Base-by-base conservation (phyloP, 208 protist species). In the Porcisia hertigi region DNA sequence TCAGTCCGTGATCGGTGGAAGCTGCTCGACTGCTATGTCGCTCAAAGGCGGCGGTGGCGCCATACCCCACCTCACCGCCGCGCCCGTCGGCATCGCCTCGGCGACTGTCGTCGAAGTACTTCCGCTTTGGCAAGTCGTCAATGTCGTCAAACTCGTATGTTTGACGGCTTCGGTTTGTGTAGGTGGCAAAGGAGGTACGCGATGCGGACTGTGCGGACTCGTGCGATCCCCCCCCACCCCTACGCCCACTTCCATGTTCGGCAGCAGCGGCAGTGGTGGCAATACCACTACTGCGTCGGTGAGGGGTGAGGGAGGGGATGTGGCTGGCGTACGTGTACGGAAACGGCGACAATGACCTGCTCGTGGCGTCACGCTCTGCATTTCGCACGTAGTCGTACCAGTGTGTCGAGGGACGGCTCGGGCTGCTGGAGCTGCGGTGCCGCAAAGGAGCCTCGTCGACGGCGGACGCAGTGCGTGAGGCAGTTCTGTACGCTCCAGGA, bases 311-410 rank as follows among this genome's bases (percentile, higher is more conserved):
- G 34, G 63, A 73, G 34, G 30, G 39, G 55, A 69, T 72, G 52
- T 11, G 30, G n/a, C 34, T 63, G 8, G 71, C 18, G 53, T 34
- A 18, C 39, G 67, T n/a, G 20, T 53, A 34, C 30, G 12, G 49
- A 67, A 25, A 34, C 1, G 47, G 59, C 57, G 49, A n/a, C n/a
- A 34, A 54, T 60, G 36, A 1, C 63, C 60, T 7, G 14, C 45
- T n/a, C 8, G 39, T 30, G 41, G 30, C 30, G 30, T 16, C 69
- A 12, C 60, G 72, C 70, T 62, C 71, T 11, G 84, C 77, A 1
- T 71, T 79, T 34, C 76, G 79, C 2, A 87, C 79, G 75, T 87
- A 89, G 71, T 87, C 86, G 9, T 12, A 18, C 86, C 86, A 89
- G 47, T 67, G 59, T 18, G 82, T 89, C 23, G 82, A 87, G 52